Base-by-base conservation (phyloP, 768 basidiomycete species). In the Rhodotorula babjevae region DNA sequence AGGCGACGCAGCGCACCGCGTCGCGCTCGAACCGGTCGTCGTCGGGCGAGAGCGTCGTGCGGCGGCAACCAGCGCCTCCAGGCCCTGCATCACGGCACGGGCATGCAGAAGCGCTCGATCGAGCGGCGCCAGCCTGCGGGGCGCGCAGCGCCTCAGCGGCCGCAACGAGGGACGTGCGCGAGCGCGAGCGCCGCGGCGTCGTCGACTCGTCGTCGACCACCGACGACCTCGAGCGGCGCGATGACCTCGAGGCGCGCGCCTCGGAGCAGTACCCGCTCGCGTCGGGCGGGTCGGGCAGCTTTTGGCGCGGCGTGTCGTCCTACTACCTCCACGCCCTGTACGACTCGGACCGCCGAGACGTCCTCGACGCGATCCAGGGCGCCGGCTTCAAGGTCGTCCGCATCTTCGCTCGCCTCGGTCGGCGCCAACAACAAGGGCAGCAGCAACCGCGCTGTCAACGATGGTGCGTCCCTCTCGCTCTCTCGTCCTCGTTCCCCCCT, bases 281-380 rank as follows among this genome's bases (percentile, higher is more conserved):
- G n/a, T 29, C 63, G n/a, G 46, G 27, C 40, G 40, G 40, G 7
- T 19, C 27, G 27, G 53, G 1, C 47, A 71, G 59, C 56, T 67
- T 53, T 52, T 77, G 67, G 62, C 63, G 62, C 46, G 78, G 79
- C 52, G 79, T 75, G n/a, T 77, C 76, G 31, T 69, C 68, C 12
- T 79, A 79, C 73, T 79, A 78, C 71, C 69, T 79, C 33, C 70
- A 71, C 53, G 67, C 78, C 12, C 36, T 78, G 19, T 42, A 55
- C 36, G 63, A 69, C 27, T 36, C 53, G 46, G 78, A 77, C 25
- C 63, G 78, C 1, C 16, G 58, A n/a, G 68, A 63, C 18, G 73
- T 79, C 0, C 75, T 79, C 27, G 76, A 79, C 58, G 76, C 77
- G n/a, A 76, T 79, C 71, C 58, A 75, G 64, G 63, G 44, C 14